Percentiles rank a stretch among this genome's conserved stretches.
These are phyloP conservation scores for Penicillium antarcticum DNA, from an alignment of 495 filamentous ascomycete genomes.

Conservation along the genomic window DNA sequence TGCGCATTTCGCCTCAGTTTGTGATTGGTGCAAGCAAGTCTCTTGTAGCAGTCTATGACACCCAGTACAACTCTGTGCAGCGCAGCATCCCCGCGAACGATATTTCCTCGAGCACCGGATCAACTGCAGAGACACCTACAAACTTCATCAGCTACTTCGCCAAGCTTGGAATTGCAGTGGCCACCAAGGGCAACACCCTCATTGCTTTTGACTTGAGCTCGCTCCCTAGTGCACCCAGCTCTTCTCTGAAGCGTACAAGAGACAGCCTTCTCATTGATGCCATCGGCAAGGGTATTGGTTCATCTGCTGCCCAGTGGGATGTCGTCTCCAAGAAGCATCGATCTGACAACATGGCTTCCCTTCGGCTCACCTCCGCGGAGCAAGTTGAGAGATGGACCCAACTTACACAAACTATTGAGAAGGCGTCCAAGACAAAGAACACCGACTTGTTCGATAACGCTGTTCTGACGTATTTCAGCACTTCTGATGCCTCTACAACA, in stretches of 20 bases:
- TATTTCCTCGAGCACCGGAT: slow-evolving; percentile 28
- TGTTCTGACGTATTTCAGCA: slow-evolving; percentile 33
- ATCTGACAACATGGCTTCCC: slow-evolving; percentile 24
- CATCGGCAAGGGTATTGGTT: slow-evolving; percentile 55
- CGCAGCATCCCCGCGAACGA: slow-evolving; percentile 47
- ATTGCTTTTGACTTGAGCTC: slow-evolving; percentile 63
- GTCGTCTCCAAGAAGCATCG: slow-evolving; percentile 33
- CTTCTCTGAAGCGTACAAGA: slow-evolving; percentile 58
- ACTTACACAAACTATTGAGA: slow-evolving; percentile 26
- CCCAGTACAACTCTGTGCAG: slow-evolving; percentile 63
- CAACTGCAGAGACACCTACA: slow-evolving; percentile 18
- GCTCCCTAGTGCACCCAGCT: slow-evolving; percentile 38
- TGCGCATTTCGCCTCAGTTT: slow-evolving; percentile 44
- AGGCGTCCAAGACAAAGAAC: slow-evolving; percentile 26
- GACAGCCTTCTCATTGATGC: slow-evolving; percentile 69
- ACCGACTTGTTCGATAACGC: slow-evolving; percentile 35
- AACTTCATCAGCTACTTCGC: slow-evolving; percentile 58
- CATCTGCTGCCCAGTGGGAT: slow-evolving; percentile 35
- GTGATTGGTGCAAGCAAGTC: slow-evolving; percentile 45
- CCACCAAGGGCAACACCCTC: slow-evolving; percentile 52
- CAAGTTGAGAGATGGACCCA: slow-evolving; percentile 36
- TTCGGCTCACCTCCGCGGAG: slow-evolving; percentile 33
- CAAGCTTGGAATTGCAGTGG: slow-evolving; percentile 59
- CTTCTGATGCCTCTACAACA: slow-evolving; percentile 14
- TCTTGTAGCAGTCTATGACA: slow-evolving; percentile 58